These are phyloP conservation scores for Castanea mollissima DNA, from an alignment of 306 rosid species.

Conservation along the genomic window DNA sequence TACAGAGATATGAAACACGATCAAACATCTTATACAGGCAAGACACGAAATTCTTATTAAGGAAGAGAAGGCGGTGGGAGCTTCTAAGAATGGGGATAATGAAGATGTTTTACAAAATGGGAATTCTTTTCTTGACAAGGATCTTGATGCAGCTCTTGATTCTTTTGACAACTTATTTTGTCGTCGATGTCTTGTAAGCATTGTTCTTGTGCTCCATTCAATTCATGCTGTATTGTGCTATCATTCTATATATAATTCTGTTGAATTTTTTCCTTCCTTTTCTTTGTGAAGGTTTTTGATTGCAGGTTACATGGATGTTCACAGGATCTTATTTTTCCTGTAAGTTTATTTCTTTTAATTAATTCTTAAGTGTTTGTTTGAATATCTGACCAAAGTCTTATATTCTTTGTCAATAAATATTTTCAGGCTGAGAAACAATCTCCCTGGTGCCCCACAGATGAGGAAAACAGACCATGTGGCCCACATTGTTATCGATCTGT, in stretches of 20 bases:
- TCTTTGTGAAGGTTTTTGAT: slow-evolving; percentile 70
- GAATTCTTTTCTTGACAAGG: slow-evolving; percentile 77
- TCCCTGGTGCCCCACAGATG: slow-evolving; percentile 59
- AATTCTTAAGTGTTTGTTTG: slow-evolving; percentile 1
- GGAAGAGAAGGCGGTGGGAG: slow-evolving; percentile 53
- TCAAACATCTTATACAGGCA: slow-evolving; percentile 98
- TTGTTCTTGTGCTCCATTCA: slow-evolving; percentile 14
- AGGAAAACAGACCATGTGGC: slow-evolving; percentile 73
- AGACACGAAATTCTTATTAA: slow-evolving; percentile 63
- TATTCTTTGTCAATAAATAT: slow-evolving; percentile 21
- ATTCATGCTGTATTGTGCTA: slow-evolving; percentile 4
- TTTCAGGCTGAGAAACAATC: slow-evolving; percentile 89
- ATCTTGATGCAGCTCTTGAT: slow-evolving; percentile 96
- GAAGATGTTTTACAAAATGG: slow-evolving; percentile 56
- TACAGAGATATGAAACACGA: slow-evolving; percentile 92
- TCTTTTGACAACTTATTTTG: slow-evolving; percentile 98
- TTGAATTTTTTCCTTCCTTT: slow-evolving; percentile 25
- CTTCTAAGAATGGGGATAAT: slow-evolving; percentile 46
- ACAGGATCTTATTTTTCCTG: slow-evolving; percentile 97
- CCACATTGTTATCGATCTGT: slow-evolving; percentile 76
- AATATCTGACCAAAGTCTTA: slow-evolving; percentile 7
- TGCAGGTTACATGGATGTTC: slow-evolving; percentile 99
- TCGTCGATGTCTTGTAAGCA: slow-evolving; percentile 90
- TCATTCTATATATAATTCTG: slow-evolving; percentile 3
- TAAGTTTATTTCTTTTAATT: slow-evolving; percentile 36